These are phyloP conservation scores for Pseudocercospora fijiensis DNA, from an alignment of 2,329 filamentous ascomycete genomes.

Conservation along the genomic window DNA sequence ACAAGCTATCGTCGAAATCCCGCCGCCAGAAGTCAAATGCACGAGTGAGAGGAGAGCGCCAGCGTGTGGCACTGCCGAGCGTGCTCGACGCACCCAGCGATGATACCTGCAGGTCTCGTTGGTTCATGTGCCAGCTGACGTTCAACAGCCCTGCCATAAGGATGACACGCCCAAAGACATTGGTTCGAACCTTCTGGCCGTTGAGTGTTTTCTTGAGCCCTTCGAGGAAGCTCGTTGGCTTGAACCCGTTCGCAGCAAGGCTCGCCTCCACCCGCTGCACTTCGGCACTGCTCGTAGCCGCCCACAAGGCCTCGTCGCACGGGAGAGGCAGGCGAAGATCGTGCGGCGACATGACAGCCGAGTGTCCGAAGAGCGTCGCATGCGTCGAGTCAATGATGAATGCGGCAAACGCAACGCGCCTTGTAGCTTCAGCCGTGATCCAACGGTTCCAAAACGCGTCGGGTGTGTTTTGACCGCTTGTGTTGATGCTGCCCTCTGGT, in stretches of 20 bases:
- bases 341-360: slow-evolving; percentile 93
- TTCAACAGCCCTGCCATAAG: slow-evolving; percentile 92
- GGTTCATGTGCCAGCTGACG: slow-evolving; percentile 97
- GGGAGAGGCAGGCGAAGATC: slow-evolving; percentile 89
- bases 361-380: slow-evolving; percentile 96
- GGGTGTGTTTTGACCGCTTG: slow-evolving; percentile 58
- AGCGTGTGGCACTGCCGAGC: slow-evolving; percentile 84
- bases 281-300: slow-evolving; percentile 81
- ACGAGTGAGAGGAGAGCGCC: slow-evolving; percentile 78
- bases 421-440: slow-evolving; percentile 90
- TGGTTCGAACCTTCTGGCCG: slow-evolving; percentile 81
- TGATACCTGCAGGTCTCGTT: slow-evolving; percentile 88
- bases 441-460: slow-evolving; percentile 95
- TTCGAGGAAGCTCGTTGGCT: slow-evolving; percentile 83
- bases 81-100: slow-evolving; percentile 77
- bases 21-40: slow-evolving; percentile 93
- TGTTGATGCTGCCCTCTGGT: slow-evolving; percentile 48
- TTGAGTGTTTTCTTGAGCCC: slow-evolving; percentile 86
- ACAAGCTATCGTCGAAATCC: slow-evolving; percentile 81
- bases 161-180: slow-evolving; percentile 88
- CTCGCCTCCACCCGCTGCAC: slow-evolving; percentile 80
- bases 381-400: slow-evolving; percentile 96
- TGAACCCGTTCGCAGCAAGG: slow-evolving; percentile 75
- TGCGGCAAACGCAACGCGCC: slow-evolving; percentile 85
- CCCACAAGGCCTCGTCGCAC: slow-evolving; percentile 91